phyloP scores from a whole-genome alignment of 106 monocot genomes.

The Xerophyta viscosa region DNA sequence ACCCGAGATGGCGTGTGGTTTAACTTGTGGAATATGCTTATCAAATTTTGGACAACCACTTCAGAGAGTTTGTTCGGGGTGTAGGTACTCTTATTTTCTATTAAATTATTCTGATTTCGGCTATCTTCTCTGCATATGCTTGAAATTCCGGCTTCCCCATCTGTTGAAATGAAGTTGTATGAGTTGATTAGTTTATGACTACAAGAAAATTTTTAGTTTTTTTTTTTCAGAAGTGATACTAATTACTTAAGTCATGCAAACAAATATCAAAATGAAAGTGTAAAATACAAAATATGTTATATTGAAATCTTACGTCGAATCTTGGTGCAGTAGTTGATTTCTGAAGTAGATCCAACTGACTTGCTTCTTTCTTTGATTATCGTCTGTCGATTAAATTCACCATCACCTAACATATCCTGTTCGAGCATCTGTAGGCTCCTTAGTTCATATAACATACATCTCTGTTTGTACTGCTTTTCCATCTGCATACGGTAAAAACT shows the following conservation, averaged over 20 bases:
- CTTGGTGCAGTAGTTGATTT: conserved; percentile 5
- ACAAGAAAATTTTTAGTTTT: neutral
- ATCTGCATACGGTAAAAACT: conserved; percentile 15
- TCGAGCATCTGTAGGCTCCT: conserved; percentile 9
- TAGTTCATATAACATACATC: conserved; percentile 18
- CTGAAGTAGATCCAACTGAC: conserved; percentile 27
- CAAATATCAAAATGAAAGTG: neutral
- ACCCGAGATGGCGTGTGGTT: conserved; percentile 13
- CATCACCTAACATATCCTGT: conserved; percentile 7
- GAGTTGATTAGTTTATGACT: neutral
- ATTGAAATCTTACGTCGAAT: conserved; percentile 1
- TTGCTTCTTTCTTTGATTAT: conserved; percentile 15
- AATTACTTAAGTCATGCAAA: neutral
- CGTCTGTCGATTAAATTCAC: conserved; percentile 6
- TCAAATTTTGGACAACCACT: conserved; percentile 41
- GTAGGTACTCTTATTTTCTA: conserved; percentile 14
- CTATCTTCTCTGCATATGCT: conserved; percentile 11
- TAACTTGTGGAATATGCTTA: conserved; percentile 66
- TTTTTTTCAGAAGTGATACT: neutral
- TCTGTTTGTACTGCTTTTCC: conserved; percentile 12
- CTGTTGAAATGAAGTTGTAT: conserved; percentile 15
- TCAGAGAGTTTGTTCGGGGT: conserved; percentile 72
- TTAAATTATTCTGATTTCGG: neutral
- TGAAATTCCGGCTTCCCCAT: conserved; percentile 25
- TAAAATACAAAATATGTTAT: neutral